These are phyloP conservation scores for Aspergillus sp. DNA, from an alignment of 2,329 filamentous ascomycete genomes.

Conservation along the genomic window DNA sequence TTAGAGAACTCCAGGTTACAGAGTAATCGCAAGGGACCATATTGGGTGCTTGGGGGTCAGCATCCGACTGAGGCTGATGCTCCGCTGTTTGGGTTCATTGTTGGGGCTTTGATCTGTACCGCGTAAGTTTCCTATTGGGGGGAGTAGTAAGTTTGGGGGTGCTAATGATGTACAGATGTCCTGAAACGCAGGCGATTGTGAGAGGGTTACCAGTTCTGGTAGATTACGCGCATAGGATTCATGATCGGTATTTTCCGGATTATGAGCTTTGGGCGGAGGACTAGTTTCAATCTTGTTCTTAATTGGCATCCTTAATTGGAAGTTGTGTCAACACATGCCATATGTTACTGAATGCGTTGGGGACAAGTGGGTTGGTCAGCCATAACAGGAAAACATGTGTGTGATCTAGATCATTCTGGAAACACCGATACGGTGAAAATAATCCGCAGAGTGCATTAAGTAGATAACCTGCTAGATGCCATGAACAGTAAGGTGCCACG, in stretches of 20 bases:
- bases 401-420: too few species aligned
- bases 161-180: constrained; percentile 42
- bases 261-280: constrained; percentile 38
- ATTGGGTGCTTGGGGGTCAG: constrained; percentile 60
- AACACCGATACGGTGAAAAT: too few species aligned
- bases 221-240: constrained; percentile 61
- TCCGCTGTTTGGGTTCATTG: constrained; percentile 60
- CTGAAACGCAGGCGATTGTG: constrained; percentile 50
- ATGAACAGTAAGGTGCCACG: too few species aligned
- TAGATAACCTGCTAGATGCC: too few species aligned
- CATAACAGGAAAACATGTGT: too few species aligned
- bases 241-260: constrained; percentile 60
- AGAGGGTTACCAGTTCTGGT: constrained; percentile 52
- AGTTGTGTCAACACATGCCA: too few species aligned
- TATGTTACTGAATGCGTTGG: too few species aligned
- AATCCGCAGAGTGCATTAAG: too few species aligned
- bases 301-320: not conserved
- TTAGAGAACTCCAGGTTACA: constrained; percentile 43
- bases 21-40: constrained; percentile 40
- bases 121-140: constrained; percentile 50
- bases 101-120: constrained; percentile 53
- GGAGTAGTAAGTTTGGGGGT: not conserved
- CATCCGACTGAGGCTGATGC: constrained; percentile 61
- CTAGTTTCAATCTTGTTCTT: not conserved
- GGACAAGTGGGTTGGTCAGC: too few species aligned